A percentile compares a stretch with the other conserved stretches of the same genome.
Conservation (phyloP, 805 yeast genomes). For the Teunomyces gatunensis region DNA sequence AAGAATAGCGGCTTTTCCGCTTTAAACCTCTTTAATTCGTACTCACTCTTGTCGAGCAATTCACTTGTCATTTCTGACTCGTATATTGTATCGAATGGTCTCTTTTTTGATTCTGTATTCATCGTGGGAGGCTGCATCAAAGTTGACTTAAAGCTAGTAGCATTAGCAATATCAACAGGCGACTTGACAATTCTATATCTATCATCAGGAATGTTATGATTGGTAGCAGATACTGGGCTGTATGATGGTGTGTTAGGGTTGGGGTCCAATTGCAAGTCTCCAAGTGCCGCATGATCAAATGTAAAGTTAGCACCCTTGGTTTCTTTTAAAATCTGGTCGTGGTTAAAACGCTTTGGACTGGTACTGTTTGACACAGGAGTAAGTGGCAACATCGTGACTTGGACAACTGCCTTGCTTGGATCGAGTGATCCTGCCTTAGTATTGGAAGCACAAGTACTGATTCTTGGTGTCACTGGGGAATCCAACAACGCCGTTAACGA, state of each 20-base stretch:
- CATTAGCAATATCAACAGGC: slow-evolving; percentile 4
- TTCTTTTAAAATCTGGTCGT: slow-evolving; percentile 7
- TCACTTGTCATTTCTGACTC: slow-evolving; percentile 6
- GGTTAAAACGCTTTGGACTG: slow-evolving; percentile 17
- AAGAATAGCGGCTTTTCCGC: slow-evolving; percentile 18
- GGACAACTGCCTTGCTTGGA: not conserved
- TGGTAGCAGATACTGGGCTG: slow-evolving; percentile 8
- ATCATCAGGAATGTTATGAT: not conserved
- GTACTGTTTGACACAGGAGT: slow-evolving; percentile 26
- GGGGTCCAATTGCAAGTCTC: not conserved
- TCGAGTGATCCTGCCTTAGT: not conserved
- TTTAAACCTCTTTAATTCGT: slow-evolving; percentile 25
- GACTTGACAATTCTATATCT: slow-evolving; percentile 3
- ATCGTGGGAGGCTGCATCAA: slow-evolving; percentile 12
- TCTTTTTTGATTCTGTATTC: slow-evolving; percentile 11
- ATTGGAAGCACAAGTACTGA: slow-evolving; percentile 6
- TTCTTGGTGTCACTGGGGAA: slow-evolving; percentile 33
- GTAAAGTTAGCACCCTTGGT: not conserved
- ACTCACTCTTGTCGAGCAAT: slow-evolving; percentile 6
- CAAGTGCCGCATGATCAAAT: not conserved
- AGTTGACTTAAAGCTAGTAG: slow-evolving; percentile 2
- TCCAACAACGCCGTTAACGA: slow-evolving; percentile 19
- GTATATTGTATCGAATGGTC: slow-evolving; percentile 10
- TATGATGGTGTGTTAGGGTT: slow-evolving; percentile 10
- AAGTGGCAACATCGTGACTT: slow-evolving; percentile 10